Conservation (phyloP, 169 alveolate species). For the Plasmodium billcollinsi region DNA sequence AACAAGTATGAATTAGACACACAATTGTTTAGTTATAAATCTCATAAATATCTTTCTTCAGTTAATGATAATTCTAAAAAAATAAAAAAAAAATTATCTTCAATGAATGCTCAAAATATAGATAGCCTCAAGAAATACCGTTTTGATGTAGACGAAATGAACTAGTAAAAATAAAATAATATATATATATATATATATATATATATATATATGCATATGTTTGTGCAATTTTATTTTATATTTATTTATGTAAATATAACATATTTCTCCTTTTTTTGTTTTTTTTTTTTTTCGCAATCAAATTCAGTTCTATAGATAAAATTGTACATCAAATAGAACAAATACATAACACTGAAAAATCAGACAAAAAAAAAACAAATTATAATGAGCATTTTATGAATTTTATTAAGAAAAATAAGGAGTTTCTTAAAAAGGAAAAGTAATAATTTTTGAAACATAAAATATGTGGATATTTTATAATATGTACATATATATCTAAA, state of each 20-base stretch:
- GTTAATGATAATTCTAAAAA: slow-evolving; percentile 4
- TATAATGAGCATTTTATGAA: slow-evolving; percentile 38
- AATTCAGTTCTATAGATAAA: slow-evolving; percentile 61
- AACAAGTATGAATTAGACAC: slow-evolving; percentile 50
- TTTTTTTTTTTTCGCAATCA: neutral
- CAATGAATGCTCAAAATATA: neutral
- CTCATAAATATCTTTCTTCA: slow-evolving; percentile 13
- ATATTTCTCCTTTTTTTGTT: no score
- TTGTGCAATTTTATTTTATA: no score
- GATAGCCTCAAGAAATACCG: slow-evolving; percentile 7
- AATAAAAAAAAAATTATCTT: neutral
- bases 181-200: neutral
- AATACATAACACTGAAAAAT: slow-evolving; percentile 18
- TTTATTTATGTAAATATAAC: no score
- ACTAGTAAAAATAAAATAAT: slow-evolving; percentile 27
- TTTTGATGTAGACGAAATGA: slow-evolving; percentile 34
- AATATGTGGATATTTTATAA: neutral
- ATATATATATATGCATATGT: neutral
- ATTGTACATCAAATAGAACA: slow-evolving; percentile 39
- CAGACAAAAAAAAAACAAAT: neutral
- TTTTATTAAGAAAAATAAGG: slow-evolving; percentile 56
- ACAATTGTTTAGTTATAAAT: slow-evolving; percentile 38
- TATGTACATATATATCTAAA: neutral
- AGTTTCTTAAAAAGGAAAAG: slow-evolving; percentile 50
- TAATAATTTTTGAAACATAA: neutral